Evolutionary conservation across 1,284 basidiomycete species (phyloP), one percentile per base, ranked within the genome.

Genomic region (Caloboletus firmus): DNA sequence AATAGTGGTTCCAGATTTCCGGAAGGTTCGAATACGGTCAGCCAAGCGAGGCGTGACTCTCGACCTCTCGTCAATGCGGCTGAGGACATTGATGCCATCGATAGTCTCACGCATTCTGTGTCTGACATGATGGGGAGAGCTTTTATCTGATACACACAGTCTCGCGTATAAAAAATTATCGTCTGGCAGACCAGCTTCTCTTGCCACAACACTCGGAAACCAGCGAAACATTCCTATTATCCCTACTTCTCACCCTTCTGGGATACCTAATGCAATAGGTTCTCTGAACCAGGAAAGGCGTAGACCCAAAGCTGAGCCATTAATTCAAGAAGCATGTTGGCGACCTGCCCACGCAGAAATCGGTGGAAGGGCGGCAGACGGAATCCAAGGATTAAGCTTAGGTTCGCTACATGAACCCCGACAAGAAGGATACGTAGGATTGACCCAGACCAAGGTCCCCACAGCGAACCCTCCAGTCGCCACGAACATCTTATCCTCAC

Each of bases 371-470:
- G 22, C 8, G 20, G 47, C 55, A 49, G 45, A 48, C 28, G 18
- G 35, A 47, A 68, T 44, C 66, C 60, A 48, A 56, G 57, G 57
- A 46, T 68, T 32, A 32, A 39, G 15, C 17, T 39, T 51, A 40
- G 64, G 62, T 70, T 55, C 37, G 42, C 49, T 32, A 18, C n/a
- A 42, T 37, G 48, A 54, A 55, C 44, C 46, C 37, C 46, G 32
- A 28, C 37, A n/a, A n/a, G n/a, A 30, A 32, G 45, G 41, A 48
- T 37, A 48, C 36, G 24, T 36, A 28, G 32, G 36, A 46, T 42
- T 54, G 26, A 56, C 43, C 28, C 26, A 20, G 28, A 49, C 18
- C 22, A 36, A 41, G 36, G 48, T 56, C 45, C 45, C 35, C 10
- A 45, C 34, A 49, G 52, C 5, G 42, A 63, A 55, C 20, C 41